These are phyloP conservation scores for Solanum chacoense DNA, from an alignment of 305 asterid species.

Conservation along the genomic window DNA sequence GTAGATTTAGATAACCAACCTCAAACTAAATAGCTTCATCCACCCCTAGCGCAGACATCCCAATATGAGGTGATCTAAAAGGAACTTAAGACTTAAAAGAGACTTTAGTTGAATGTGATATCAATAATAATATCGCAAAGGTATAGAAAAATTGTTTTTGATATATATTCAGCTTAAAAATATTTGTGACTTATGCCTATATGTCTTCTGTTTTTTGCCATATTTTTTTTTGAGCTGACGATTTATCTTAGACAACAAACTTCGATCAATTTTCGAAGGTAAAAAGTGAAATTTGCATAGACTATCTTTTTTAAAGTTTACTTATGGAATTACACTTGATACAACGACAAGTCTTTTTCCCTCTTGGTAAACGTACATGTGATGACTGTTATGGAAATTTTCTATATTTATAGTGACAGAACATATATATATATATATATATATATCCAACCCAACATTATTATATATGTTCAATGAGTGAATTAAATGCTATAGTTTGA, in stretches of 20 bases:
- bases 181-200: background rate
- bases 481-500: background rate
- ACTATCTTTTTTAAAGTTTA: background rate
- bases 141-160: background rate
- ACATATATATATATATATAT: background rate
- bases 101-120: background rate
- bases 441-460: background rate
- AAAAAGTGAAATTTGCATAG: fast-evolving
- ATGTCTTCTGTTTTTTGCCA: background rate
- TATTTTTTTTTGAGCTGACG: background rate
- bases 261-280: background rate
- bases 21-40: background rate
- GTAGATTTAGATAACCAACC: background rate
- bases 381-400: background rate
- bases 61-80: background rate
- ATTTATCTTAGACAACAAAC: background rate
- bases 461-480: background rate
- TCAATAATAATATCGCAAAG: background rate
- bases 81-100: background rate
- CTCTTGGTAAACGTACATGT: background rate
- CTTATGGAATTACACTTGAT: background rate
- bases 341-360: background rate
- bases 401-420: background rate
- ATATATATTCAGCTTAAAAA: background rate
- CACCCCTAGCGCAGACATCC: background rate